Percentiles rank a stretch among this genome's conserved stretches.
phyloP scores from a whole-genome alignment of 768 basidiomycete species.

The Suillus paluster region DNA sequence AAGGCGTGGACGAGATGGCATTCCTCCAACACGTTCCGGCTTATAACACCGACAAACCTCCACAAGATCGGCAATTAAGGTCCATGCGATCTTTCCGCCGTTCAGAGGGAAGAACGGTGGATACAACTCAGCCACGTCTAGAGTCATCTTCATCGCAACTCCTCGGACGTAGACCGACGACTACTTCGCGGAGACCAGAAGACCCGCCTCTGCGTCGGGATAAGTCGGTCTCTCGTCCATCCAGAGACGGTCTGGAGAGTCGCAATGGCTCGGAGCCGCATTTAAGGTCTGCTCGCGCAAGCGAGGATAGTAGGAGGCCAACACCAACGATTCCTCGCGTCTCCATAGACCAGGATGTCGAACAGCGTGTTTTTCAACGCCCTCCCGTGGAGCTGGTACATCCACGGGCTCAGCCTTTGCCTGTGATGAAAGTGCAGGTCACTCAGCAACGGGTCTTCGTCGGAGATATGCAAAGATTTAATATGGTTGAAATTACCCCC shows the following conservation, averaged over 20 bases:
- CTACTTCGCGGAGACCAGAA: conserved; percentile 23
- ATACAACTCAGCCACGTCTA: conserved; percentile 38
- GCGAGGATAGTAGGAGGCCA: conserved; percentile 31
- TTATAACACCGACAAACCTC: conserved; percentile 22
- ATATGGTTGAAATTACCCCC: conserved; percentile 71
- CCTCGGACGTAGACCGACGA: conserved; percentile 43
- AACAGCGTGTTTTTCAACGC: conserved; percentile 29
- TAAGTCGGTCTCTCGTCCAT: conserved; percentile 13
- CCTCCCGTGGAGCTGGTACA: conserved; percentile 26
- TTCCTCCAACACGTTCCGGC: conserved; percentile 24
- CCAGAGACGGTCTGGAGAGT: conserved; percentile 8
- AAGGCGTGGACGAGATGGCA: conserved; percentile 14
- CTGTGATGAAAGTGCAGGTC: conserved; percentile 31
- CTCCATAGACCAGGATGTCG: conserved; percentile 26
- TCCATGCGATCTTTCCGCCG: conserved; percentile 68
- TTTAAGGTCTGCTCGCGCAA: conserved; percentile 24
- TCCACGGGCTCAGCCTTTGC: conserved; percentile 25
- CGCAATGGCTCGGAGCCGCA: conserved; percentile 21
- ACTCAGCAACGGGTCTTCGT: conserved; percentile 79
- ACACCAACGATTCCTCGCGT: conserved; percentile 22
- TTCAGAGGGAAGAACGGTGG: conserved; percentile 39
- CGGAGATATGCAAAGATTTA: conserved; percentile 74
- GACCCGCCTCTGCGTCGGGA: conserved; percentile 7
- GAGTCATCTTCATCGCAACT: conserved; percentile 34
- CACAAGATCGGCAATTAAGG: conserved; percentile 41